Percentiles rank a stretch among this genome's conserved stretches.
These are phyloP conservation scores for Curvularia sp. DNA, from an alignment of 2,329 filamentous ascomycete genomes.

Conservation along the genomic window DNA sequence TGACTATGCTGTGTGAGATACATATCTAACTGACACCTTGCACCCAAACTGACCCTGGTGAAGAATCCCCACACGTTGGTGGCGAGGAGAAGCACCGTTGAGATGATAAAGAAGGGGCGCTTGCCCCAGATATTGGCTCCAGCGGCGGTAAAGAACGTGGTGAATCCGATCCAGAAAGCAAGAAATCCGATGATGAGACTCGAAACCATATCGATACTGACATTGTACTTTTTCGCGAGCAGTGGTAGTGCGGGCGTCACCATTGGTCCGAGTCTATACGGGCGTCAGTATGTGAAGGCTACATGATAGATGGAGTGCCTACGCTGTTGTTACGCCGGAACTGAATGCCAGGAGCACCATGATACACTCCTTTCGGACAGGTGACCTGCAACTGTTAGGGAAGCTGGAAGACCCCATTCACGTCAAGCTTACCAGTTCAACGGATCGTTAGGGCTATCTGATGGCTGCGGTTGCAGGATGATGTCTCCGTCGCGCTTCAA, in stretches of 20 bases:
- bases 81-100: slow-evolving; percentile 44
- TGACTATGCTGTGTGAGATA: slow-evolving; percentile 28
- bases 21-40: not conserved
- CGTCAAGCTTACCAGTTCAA: slow-evolving; percentile 55
- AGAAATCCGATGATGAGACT: slow-evolving; percentile 51
- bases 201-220: slow-evolving; percentile 50
- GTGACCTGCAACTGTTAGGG: slow-evolving; percentile 12
- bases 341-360: slow-evolving; percentile 46
- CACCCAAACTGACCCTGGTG: slow-evolving; percentile 30
- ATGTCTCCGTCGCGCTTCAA: slow-evolving; percentile 65
- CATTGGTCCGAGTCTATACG: slow-evolving; percentile 51
- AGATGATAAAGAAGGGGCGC: slow-evolving; percentile 50
- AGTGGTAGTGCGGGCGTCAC: slow-evolving; percentile 50
- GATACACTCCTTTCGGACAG: slow-evolving; percentile 42
- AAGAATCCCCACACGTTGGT: slow-evolving; percentile 54
- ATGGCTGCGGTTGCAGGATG: slow-evolving; percentile 89
- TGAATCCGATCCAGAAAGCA: slow-evolving; percentile 50
- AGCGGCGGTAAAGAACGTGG: slow-evolving; percentile 54
- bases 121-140: slow-evolving; percentile 52
- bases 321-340: slow-evolving; percentile 46
- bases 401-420: not conserved
- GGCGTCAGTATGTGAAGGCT: slow-evolving; percentile 3
- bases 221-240: slow-evolving; percentile 47
- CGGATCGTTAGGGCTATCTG: slow-evolving; percentile 88
- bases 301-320: not conserved